Evolutionary conservation across 2,329 filamentous ascomycete genomes (phyloP), one percentile per base, ranked within the genome.

Genomic region (Neofusicoccum cordaticola): DNA sequence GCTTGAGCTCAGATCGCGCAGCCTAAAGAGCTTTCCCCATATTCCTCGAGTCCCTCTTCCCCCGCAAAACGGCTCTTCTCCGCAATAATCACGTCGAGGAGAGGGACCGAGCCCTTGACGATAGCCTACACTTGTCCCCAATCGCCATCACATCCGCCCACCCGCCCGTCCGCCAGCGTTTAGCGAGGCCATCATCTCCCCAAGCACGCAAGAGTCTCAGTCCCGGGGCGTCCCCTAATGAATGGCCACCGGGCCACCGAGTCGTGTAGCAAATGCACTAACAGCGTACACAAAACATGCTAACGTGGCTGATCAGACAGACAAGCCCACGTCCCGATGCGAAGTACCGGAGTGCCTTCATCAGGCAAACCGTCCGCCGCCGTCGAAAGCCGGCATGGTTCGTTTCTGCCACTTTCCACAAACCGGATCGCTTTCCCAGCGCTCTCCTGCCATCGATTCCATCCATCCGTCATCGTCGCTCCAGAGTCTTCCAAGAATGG

Each of bases 61-160:
- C 56, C 56, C 56, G 56, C 56, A 60, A 60, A 48, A 6, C 41
- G 56, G 53, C 41, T 31, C 39, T 60, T 60, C 56, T 60, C 56
- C 56, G 56, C 56, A 60, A 31, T 47, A 52, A 52, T 17, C 50
- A 17, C 27, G n/a, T 27, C 22, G 47, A 2, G 37, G 37, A 52
- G 34, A 31, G 50, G 31, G 50, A 52, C 50, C 50, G 31, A 17
- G 27, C 47, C 45, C 45, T 22, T 27, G 53, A 44, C 45, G 53
- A 45, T 27, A 19, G 27, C 52, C 37, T 42, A 17, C 13, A 58
- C 39, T 22, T 45, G 15, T 34, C 41, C 41, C 41, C 7, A 47
- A 19, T 17, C 41, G 39, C 17, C 42, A 34, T 22, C n/a, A 3
- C 42, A 27, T 37, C 34, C 50, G 34, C 34, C 31, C 50, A 39